Conservation (phyloP, 164 flowering plant species). For the Malania oleifera region DNA sequence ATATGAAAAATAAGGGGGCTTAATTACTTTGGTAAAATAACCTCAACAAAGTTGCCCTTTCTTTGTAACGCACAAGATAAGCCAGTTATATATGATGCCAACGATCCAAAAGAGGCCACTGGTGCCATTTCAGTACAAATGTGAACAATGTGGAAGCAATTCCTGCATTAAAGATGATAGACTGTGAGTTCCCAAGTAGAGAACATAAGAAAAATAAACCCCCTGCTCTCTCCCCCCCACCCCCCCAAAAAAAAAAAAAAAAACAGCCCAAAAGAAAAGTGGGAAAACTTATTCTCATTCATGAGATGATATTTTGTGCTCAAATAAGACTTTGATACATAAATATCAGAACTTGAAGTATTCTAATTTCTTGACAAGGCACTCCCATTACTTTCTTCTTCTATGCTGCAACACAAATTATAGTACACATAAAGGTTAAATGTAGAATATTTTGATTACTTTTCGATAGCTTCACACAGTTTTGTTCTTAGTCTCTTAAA, state of each 20-base stretch:
- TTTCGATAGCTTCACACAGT: not conserved
- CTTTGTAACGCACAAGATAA: slow-evolving; percentile 66
- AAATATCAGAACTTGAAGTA: not conserved
- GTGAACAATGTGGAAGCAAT: slow-evolving; percentile 58
- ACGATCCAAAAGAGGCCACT: slow-evolving; percentile 57
- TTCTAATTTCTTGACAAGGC: no score
- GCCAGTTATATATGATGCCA: slow-evolving; percentile 70
- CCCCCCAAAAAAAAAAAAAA: not conserved
- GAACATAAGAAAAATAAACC: not conserved
- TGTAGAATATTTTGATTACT: not conserved
- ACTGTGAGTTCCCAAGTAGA: not conserved
- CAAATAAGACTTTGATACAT: no score
- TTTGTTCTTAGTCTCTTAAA: no score
- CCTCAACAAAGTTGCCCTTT: slow-evolving; percentile 76
- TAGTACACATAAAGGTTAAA: not conserved
- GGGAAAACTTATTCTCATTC: no score
- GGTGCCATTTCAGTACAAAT: slow-evolving; percentile 90
- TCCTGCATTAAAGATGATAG: slow-evolving; percentile 36
- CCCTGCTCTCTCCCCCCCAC: no score
- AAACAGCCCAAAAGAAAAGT: not conserved
- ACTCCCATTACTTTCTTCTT: not conserved
- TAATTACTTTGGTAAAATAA: slow-evolving; percentile 78
- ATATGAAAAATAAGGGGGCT: slow-evolving; percentile 7
- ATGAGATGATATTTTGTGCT: no score
- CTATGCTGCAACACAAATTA: not conserved